Evolutionary conservation across 176 grass and related monocot genomes (phyloP).

Genomic region (Bonia amplexicaulis): DNA sequence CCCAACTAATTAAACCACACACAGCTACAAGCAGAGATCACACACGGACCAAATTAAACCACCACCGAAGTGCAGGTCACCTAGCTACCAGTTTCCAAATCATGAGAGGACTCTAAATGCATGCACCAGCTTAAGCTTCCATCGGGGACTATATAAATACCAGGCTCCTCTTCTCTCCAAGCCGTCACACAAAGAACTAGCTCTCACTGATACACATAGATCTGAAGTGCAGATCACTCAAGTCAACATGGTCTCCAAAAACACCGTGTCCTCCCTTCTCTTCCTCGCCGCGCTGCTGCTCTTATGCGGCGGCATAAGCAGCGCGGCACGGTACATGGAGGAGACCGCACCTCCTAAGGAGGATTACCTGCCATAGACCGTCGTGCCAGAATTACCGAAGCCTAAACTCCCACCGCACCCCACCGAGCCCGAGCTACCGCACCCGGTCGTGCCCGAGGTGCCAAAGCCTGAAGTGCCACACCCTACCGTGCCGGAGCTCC

Average conservation of each 20-base stretch:
- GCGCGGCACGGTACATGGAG: slow-evolving; percentile 10
- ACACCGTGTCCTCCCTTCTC: background rate
- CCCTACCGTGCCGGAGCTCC: background rate
- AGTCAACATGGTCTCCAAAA: slow-evolving; percentile 14
- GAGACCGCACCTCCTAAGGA: slow-evolving; percentile 21
- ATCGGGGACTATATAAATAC: slow-evolving; percentile 17
- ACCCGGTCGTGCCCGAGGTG: background rate
- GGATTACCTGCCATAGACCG: background rate
- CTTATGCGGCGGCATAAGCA: slow-evolving; percentile 18
- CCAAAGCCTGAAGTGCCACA: background rate
- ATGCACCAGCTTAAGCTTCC: background rate
- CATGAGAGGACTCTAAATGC: background rate
- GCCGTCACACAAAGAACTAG: background rate
- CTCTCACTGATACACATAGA: background rate
- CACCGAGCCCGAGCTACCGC: background rate
- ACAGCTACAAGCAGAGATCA: background rate
- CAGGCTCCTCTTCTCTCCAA: background rate
- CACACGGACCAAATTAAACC: background rate
- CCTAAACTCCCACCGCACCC: background rate
- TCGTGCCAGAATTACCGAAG: background rate
- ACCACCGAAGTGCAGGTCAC: slow-evolving; percentile 5
- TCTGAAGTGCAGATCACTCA: background rate
- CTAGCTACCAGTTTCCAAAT: background rate
- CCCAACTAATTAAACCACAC: background rate
- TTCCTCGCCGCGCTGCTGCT: slow-evolving; percentile 26